These are phyloP conservation scores for Colletotrichum melonis DNA, from an alignment of 2,329 filamentous ascomycete genomes.

Conservation along the genomic window DNA sequence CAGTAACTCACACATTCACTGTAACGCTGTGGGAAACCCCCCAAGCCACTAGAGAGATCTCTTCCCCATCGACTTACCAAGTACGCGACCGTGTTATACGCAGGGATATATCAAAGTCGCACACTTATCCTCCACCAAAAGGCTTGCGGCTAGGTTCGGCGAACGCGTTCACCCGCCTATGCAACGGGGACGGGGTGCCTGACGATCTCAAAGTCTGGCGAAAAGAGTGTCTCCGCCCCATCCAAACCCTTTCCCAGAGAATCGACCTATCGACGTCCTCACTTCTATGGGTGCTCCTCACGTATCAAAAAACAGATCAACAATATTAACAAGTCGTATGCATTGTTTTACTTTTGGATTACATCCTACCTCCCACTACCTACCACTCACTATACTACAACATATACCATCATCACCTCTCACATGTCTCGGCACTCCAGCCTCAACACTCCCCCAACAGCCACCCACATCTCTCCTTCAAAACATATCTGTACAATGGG, in stretches of 20 bases:
- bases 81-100: not conserved
- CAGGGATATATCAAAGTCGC: not conserved
- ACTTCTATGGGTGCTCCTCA: too few relatives aligned
- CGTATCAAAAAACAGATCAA: not conserved
- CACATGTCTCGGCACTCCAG: not conserved
- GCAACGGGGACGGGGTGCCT: too few relatives aligned
- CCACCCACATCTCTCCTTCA: not conserved
- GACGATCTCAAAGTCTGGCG: not conserved
- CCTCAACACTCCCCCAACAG: not conserved
- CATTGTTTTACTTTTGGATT: constrained; percentile 8
- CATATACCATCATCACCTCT: not conserved
- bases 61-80: not conserved
- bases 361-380: not conserved
- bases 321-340: not conserved
- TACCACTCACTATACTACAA: not conserved
- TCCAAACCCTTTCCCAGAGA: not conserved
- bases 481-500: constrained; percentile 18
- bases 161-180: too few relatives aligned
- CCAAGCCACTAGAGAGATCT: not conserved
- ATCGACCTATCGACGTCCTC: not conserved
- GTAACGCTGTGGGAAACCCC: not conserved
- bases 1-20: not conserved
- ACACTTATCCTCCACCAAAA: too few relatives aligned
- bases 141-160: too few relatives aligned
- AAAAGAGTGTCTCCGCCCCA: not conserved